Conservation (phyloP, 1,284 basidiomycete genomes). For the Pterulicium gracile region DNA sequence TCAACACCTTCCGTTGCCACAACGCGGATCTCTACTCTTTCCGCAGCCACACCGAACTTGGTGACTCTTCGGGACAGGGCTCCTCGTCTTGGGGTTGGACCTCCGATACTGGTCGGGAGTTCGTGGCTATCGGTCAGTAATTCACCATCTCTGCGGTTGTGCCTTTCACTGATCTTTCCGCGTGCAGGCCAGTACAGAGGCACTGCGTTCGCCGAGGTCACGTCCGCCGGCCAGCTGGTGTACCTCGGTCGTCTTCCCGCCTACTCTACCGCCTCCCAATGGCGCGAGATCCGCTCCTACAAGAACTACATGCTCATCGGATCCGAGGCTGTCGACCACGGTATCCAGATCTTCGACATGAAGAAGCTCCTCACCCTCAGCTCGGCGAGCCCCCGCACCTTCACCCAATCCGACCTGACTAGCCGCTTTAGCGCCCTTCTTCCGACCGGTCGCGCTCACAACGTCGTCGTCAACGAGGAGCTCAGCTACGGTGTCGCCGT, state of each 20-base stretch:
- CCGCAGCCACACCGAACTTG: background rate
- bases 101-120: too few species aligned
- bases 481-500: conserved; percentile 11
- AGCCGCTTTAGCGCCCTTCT: conserved; percentile 4
- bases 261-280: background rate
- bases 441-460: conserved; percentile 13
- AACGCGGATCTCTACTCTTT: background rate
- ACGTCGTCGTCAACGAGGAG: conserved; percentile 12
- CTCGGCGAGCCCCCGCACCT: too few species aligned
- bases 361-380: too few species aligned
- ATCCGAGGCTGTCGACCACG: background rate
- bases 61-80: background rate
- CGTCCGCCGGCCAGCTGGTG: background rate
- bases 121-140: too few species aligned
- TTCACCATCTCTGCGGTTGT: too few species aligned
- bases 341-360: background rate
- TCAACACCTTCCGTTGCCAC: background rate
- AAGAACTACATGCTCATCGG: background rate
- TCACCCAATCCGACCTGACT: too few species aligned
- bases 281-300: background rate
- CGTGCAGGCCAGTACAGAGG: background rate
- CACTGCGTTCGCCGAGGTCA: background rate
- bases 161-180: too few species aligned
- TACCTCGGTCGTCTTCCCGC: background rate
- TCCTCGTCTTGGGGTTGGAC: background rate